Percentiles rank a stretch among this genome's conserved stretches.
Evolutionary conservation across 176 grass and related monocot species (phyloP).

Genomic region (Triticum monococcum): DNA sequence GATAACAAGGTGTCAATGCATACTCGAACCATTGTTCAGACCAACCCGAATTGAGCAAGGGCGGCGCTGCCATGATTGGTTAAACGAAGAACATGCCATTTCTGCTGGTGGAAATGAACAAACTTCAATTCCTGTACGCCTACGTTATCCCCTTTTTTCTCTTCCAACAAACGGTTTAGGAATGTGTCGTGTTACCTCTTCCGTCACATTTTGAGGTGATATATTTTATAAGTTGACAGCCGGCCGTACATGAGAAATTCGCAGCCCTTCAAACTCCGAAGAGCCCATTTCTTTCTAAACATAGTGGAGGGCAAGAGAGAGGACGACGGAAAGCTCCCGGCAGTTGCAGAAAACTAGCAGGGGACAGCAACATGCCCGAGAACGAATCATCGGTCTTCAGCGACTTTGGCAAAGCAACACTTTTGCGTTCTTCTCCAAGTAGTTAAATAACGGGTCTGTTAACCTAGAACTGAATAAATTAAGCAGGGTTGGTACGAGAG

Average conservation of each 20-base stretch:
- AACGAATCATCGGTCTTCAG: neutral
- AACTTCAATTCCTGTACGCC: neutral
- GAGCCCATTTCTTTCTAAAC: neutral
- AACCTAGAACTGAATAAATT: neutral
- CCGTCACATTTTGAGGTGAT: neutral
- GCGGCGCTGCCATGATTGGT: neutral
- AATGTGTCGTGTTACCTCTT: neutral
- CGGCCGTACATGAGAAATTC: neutral
- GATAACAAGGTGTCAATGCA: neutral
- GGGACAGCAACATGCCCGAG: neutral
- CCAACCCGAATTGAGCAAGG: neutral
- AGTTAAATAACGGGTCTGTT: neutral
- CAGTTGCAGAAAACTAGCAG: neutral
- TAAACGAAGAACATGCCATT: neutral
- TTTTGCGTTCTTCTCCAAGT: neutral
- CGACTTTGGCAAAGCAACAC: conserved; percentile 9
- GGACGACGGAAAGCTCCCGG: neutral
- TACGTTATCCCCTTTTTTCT: neutral
- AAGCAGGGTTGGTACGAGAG: neutral
- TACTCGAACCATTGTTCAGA: neutral
- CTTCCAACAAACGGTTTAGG: neutral
- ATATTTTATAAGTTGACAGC: neutral
- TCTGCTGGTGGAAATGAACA: neutral
- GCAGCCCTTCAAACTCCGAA: neutral
- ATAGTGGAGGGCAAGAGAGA: neutral